Percentiles rank a stretch among this genome's conserved stretches.
phyloP scores from a whole-genome alignment of 176 grass and related monocot species.

The Aegilops umbellulata region DNA sequence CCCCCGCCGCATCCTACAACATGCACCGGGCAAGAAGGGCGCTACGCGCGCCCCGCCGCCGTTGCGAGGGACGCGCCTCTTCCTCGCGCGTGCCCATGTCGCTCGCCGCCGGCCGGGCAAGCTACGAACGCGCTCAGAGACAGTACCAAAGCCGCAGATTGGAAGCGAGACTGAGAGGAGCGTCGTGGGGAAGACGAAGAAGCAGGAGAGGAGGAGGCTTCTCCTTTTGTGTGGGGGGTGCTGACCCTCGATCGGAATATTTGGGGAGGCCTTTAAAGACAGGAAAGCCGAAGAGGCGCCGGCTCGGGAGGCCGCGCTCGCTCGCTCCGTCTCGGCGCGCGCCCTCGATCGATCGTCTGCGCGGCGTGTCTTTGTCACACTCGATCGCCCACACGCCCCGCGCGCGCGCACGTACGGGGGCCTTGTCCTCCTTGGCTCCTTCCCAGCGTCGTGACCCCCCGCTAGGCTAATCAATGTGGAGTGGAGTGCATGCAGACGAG shows the following conservation, averaged over 20 bases:
- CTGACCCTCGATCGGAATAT: constrained; percentile 29
- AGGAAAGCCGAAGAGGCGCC: constrained; percentile 34
- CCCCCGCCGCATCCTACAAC: not conserved
- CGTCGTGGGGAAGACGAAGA: too few species aligned
- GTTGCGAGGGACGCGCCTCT: not conserved
- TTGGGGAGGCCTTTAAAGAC: constrained; percentile 33
- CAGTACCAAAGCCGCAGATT: too few species aligned
- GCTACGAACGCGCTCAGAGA: too few species aligned
- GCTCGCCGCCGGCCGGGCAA: not conserved
- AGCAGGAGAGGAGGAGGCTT: too few species aligned
- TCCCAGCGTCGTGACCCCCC: constrained; percentile 3
- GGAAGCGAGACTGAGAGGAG: too few species aligned
- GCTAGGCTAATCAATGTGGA: not conserved
- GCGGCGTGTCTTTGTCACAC: not conserved
- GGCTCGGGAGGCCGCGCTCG: constrained; percentile 19
- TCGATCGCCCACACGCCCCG: too few species aligned
- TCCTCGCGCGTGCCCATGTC: not conserved
- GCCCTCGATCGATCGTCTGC: not conserved
- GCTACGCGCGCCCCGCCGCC: too few species aligned
- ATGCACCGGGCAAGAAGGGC: not conserved
- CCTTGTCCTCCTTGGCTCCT: not conserved
- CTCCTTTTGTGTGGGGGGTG: not conserved
- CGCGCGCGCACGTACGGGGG: not conserved
- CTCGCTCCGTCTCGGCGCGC: not conserved
- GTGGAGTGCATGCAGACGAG: not conserved